Evolutionary conservation across 2,329 filamentous ascomycete species (phyloP), one percentile per base, ranked within the genome.

Genomic region (Raffaelea arxii): DNA sequence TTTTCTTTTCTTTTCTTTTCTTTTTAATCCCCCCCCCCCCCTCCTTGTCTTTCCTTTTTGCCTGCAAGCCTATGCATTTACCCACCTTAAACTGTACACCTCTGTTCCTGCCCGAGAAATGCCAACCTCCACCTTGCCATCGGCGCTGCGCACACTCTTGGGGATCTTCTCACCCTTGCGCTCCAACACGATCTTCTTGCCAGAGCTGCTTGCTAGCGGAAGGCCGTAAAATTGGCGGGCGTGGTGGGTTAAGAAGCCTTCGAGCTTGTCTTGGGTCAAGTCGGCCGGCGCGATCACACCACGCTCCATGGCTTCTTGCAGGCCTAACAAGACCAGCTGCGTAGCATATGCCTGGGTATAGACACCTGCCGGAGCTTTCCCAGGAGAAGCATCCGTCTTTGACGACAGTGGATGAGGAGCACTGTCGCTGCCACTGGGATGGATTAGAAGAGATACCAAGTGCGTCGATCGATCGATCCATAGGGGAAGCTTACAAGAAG

Each of bases 271-370:
- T 50, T 72, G 67, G 5, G 75, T 77, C 9, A 81, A 64, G n/a
- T 75, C 69, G 0, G 60, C 63, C 46, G 73, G 70, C 6, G 59
- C 58, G 39, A 81, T 68, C 30, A 74, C 68, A 2, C 72, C 74
- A 11, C 71, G 67, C 50, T 68, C 66, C 4, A 83, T 66, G 4
- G 73, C 84, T 54, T 78, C 74, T 61, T 84, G 76, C 36, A 88
- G 65, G 1, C 70, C 74, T 54, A 74, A 68, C 22, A 88, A 65
- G 41, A 87, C 80, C 39, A 63, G 62, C 27, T 59, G 55, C 2
- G 80, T 70, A 0, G 79, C 80, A 58, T 80, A 80, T 4, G 82
- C 81, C 65, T 91, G 86, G 1, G 86, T 90, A 61, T 88, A 91
- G 38, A 90, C 84, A 4, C 86, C 86, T 0, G 86, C 86, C 0